Evolutionary conservation across 495 filamentous ascomycete genomes (phyloP), one percentile per base, ranked within the genome.

Genomic region (Poronia punctata): DNA sequence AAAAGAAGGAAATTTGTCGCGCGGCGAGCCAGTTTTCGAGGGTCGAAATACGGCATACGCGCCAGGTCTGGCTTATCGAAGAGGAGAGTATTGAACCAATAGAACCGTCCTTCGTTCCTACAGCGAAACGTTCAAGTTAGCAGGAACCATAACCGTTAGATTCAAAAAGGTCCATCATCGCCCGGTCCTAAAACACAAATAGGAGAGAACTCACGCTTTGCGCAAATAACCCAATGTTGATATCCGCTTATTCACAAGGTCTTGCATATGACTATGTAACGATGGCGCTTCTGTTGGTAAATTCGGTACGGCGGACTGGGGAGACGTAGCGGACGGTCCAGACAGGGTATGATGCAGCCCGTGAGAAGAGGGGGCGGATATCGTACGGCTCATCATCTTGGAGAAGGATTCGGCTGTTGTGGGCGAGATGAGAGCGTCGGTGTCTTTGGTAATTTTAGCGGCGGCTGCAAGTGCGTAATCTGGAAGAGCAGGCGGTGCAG

Each of bases 81-180:
- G 59, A 92, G 80, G 30, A 96, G 74, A 0, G 92, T 93, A 64
- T 95, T 95, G 63, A 95, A 95, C 88, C 90, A 97, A 67, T 95
- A 96, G 16, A 95, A 80, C 36, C 83, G 82, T 34, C 93, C 90
- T 66, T 94, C 87, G 49, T 95, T 85, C 16, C 88, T 95, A 52
- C 24, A 24, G 32, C 21, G 38, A 45, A 21, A 36, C 32, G n/a
- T 32, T 15, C 29, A 9, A 38, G 45, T 63, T 29, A 60, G 57
- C 34, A n/a, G n/a, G n/a, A n/a, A n/a, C n/a, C n/a, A n/a, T n/a
- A n/a, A n/a, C n/a, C n/a, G n/a, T 18, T 19, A n/a, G 12, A 8
- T 23, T 26, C 6, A 7, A 14, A 20, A 19, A 32, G 23, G 21
- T 25, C 12, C 25, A 48, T 17, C 20, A 30, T 12, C 21, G 16